Percentiles rank a stretch among this genome's conserved stretches.
Evolutionary conservation across 257 asterid species (phyloP).

Genomic region (Coffea canephora): DNA sequence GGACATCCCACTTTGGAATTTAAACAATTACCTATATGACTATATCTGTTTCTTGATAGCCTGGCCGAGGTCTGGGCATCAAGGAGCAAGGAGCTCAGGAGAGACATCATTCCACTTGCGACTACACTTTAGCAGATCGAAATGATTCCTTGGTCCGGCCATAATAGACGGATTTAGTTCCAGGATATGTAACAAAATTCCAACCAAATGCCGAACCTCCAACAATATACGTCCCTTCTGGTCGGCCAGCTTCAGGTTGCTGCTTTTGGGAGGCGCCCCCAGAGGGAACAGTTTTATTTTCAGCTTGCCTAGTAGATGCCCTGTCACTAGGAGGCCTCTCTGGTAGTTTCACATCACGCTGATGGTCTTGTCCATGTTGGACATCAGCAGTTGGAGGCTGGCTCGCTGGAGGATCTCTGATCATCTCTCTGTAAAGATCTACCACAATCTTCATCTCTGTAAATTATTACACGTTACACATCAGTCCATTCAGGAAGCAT

Average conservation of each 20-base stretch:
- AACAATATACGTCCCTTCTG: slow-evolving; percentile 43
- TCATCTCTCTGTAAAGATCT: slow-evolving; percentile 61
- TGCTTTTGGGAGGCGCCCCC: slow-evolving; percentile 17
- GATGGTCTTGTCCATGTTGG: slow-evolving; percentile 30
- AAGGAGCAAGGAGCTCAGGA: background rate
- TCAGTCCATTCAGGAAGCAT: background rate
- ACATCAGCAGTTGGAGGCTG: slow-evolving; percentile 20
- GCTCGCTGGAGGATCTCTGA: slow-evolving; percentile 28
- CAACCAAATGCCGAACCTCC: slow-evolving; percentile 94
- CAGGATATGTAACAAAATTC: slow-evolving; percentile 64
- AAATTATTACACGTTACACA: background rate
- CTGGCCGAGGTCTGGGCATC: background rate
- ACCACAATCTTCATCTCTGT: slow-evolving; percentile 70
- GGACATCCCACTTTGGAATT: background rate
- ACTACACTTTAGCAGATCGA: slow-evolving; percentile 47
- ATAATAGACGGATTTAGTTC: slow-evolving; percentile 39
- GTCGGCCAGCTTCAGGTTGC: slow-evolving; percentile 24
- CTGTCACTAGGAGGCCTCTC: slow-evolving; percentile 27
- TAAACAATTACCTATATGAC: background rate
- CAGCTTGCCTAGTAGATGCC: slow-evolving; percentile 21
- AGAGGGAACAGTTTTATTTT: slow-evolving; percentile 15
- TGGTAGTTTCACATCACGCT: slow-evolving; percentile 29
- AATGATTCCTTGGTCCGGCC: slow-evolving; percentile 68
- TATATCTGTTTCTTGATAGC: background rate
- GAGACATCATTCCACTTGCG: slow-evolving; percentile 21